These are phyloP conservation scores for Meredithiella fracta DNA, from an alignment of 2,329 filamentous ascomycete species.

Conservation along the genomic window DNA sequence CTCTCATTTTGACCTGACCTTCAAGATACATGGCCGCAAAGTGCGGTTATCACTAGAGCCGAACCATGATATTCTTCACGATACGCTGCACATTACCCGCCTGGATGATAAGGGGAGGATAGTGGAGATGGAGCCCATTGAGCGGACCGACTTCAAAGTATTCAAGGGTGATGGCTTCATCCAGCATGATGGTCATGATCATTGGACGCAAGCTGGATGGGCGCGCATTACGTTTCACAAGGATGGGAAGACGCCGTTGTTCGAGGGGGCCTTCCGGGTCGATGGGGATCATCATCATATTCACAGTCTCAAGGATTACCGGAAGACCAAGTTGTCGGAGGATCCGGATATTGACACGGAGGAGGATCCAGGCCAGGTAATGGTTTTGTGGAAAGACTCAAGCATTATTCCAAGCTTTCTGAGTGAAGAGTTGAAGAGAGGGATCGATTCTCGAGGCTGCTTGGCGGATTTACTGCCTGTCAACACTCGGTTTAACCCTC, in stretches of 20 bases:
- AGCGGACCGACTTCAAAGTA: constrained; percentile 60
- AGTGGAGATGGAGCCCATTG: constrained; percentile 47
- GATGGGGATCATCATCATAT: constrained; percentile 75
- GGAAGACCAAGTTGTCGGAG: constrained; percentile 48
- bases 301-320: constrained; percentile 58
- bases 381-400: constrained; percentile 86
- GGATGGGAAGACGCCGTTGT: constrained; percentile 65
- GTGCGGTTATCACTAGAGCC: constrained; percentile 72
- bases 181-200: constrained; percentile 37
- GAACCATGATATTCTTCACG: constrained; percentile 74
- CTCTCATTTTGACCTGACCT: constrained; percentile 72
- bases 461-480: constrained; percentile 60
- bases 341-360: constrained; percentile 48
- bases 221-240: constrained; percentile 61
- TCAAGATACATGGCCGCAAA: constrained; percentile 54
- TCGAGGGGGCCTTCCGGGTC: constrained; percentile 78
- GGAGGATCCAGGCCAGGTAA: constrained; percentile 45
- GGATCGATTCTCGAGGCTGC: constrained; percentile 34
- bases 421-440: constrained; percentile 45
- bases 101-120: constrained; percentile 56
- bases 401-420: constrained; percentile 45
- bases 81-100: constrained; percentile 58
- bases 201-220: constrained; percentile 75
- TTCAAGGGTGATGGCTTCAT: constrained; percentile 69
- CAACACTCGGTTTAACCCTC: constrained; percentile 59